These are phyloP conservation scores for Triticum monococcum DNA, from an alignment of 176 grass and related monocot species.

Conservation along the genomic window DNA sequence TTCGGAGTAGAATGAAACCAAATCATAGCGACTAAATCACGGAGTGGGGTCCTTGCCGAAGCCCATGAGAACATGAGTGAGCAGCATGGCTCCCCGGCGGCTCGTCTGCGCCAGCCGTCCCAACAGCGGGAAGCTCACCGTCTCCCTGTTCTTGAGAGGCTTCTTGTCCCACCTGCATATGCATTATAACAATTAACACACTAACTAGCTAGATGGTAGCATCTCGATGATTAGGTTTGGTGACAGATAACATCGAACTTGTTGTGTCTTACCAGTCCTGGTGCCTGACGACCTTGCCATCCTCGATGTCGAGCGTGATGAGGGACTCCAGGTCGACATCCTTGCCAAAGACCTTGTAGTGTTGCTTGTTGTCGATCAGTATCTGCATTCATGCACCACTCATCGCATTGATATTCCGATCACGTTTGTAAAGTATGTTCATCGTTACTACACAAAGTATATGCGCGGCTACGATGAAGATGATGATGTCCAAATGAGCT, in stretches of 20 bases:
- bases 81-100: constrained; percentile 52
- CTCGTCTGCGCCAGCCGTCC: constrained; percentile 33
- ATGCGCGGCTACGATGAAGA: not conserved
- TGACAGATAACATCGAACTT: not conserved
- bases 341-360: constrained; percentile 44
- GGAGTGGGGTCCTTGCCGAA: constrained; percentile 46
- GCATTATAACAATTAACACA: not conserved
- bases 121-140: constrained; percentile 34
- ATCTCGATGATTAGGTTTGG: not conserved
- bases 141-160: constrained; percentile 48
- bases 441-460: not conserved
- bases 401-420: not conserved
- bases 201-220: not conserved
- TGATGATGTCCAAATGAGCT: not conserved
- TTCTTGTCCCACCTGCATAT: constrained; percentile 55
- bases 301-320: constrained; percentile 36
- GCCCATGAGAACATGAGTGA: constrained; percentile 61
- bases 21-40: not conserved
- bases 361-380: constrained; percentile 54
- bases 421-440: not conserved
- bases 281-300: constrained; percentile 44
- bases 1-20: not conserved
- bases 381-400: constrained; percentile 17
- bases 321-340: constrained; percentile 28
- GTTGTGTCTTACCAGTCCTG: constrained; percentile 17